A percentile compares a stretch with the other conserved stretches of the same genome.
These are phyloP conservation scores for Cokeromyces recurvatus DNA, from an alignment of 371 early-diverging fungal genomes.

Conservation along the genomic window DNA sequence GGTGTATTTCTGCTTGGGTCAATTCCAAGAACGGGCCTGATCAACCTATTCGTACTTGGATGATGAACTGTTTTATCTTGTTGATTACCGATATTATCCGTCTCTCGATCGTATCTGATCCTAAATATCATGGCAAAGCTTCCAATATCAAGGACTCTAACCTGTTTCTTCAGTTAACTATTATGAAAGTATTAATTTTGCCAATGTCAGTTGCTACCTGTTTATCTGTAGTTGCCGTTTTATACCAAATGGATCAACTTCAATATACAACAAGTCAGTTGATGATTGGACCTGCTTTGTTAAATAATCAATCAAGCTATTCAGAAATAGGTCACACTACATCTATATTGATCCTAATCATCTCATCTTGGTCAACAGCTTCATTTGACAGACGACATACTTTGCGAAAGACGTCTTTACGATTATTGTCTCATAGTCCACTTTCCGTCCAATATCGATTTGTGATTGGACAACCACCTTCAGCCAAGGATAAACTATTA, in stretches of 20 bases:
- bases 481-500: slow-evolving; percentile 28
- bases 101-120: slow-evolving; percentile 42
- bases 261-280: slow-evolving; percentile 46
- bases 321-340: neutral
- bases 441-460: slow-evolving; percentile 40
- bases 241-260: slow-evolving; percentile 45
- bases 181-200: slow-evolving; percentile 44
- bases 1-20: slow-evolving; percentile 52
- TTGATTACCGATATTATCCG: slow-evolving; percentile 49
- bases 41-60: slow-evolving; percentile 58
- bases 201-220: slow-evolving; percentile 53
- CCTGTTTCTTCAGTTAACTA: slow-evolving; percentile 36
- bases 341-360: slow-evolving; percentile 40
- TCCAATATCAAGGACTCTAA: slow-evolving; percentile 22
- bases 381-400: slow-evolving; percentile 38
- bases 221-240: slow-evolving; percentile 51
- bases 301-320: slow-evolving; percentile 1
- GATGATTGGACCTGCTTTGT: slow-evolving; percentile 24
- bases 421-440: slow-evolving; percentile 22
- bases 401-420: slow-evolving; percentile 42
- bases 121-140: slow-evolving; percentile 34
- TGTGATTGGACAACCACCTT: slow-evolving; percentile 53
- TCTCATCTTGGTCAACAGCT: slow-evolving; percentile 52
- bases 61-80: slow-evolving; percentile 47
- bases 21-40: slow-evolving; percentile 46